Evolutionary conservation across 257 asterid species (phyloP), one percentile per base, ranked within the genome.

Genomic region (Nyctanthes arbortristis): DNA sequence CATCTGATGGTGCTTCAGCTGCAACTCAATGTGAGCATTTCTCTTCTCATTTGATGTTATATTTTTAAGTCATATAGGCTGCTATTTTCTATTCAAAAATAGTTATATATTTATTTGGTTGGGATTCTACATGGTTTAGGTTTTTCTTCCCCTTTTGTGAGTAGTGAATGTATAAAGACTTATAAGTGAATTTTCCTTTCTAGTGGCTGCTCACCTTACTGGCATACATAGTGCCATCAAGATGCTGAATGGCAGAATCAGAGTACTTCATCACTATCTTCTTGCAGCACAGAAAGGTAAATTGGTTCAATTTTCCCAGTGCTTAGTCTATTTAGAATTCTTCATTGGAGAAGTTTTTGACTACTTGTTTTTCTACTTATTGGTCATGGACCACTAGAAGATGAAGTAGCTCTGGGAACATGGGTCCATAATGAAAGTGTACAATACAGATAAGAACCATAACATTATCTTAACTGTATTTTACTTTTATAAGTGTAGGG

Each of bases 1-100:
- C 96, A 72, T 93, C 99, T 69, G 96, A 91, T 70, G 96, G 99
- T 64, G 96, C 97, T 78, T 93, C 97, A 67, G 97, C 97, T 70
- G 96, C 99, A 67, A 93, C 99, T 66, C 97, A 91, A 66, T 72
- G 99, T 89, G 84, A 85, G 93, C 68, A 52, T 65, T 40, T 27
- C 32, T 12, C 60, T 59, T 64, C 67, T 47, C 66, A 65, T 35
- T 22, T 63, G 4, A 55, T 33, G 9, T n/a, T n/a, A n/a, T n/a
- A n/a, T n/a, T 60, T 49, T 39, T 40, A 36, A 68, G 30, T 47
- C 71, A 32, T 33, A 4, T 65, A 43, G 29, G 57, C 57, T 45
- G 64, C 30, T 22, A 1, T 12, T 71, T 59, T 45, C 57, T 66
- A 31, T 37, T 62, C 24, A 45, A 45, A 45, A 45, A 1, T 45